Conservation (phyloP, 2,329 filamentous ascomycete genomes). For the Aureobasidium lini region DNA sequence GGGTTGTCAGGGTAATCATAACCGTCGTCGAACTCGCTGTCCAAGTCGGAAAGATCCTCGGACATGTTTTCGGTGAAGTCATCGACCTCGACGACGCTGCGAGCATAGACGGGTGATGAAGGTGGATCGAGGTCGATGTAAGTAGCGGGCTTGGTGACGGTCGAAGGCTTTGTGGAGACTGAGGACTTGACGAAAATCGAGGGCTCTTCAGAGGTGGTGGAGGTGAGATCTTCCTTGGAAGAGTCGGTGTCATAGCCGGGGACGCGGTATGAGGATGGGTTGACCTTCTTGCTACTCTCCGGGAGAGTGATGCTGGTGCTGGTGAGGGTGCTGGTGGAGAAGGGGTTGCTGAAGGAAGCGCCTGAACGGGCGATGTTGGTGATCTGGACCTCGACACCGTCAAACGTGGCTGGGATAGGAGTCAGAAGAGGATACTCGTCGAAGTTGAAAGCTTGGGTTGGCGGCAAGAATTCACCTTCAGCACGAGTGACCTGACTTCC, state of each 20-base stretch:
- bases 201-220: background rate
- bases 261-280: background rate
- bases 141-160: too few species aligned
- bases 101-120: background rate
- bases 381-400: background rate
- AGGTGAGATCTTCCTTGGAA: background rate
- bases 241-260: conserved; percentile 5
- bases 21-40: background rate
- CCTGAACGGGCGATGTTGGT: background rate
- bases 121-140: background rate
- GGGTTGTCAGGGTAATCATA: conserved; percentile 1
- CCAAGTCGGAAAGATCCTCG: background rate
- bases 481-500: conserved; percentile 22
- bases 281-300: background rate
- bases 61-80: background rate
- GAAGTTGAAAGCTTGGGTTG: conserved; percentile 11
- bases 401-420: conserved; percentile 2
- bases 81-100: background rate
- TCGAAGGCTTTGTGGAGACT: too few species aligned
- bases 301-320: background rate
- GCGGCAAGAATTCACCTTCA: background rate
- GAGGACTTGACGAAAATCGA: too few species aligned
- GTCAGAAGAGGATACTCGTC: conserved; percentile 10
- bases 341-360: background rate
- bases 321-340: too few species aligned